Evolutionary conservation across 176 grass and related monocot genomes (phyloP), one percentile per base, ranked within the genome.

Genomic region (Sorghum bicolor): DNA sequence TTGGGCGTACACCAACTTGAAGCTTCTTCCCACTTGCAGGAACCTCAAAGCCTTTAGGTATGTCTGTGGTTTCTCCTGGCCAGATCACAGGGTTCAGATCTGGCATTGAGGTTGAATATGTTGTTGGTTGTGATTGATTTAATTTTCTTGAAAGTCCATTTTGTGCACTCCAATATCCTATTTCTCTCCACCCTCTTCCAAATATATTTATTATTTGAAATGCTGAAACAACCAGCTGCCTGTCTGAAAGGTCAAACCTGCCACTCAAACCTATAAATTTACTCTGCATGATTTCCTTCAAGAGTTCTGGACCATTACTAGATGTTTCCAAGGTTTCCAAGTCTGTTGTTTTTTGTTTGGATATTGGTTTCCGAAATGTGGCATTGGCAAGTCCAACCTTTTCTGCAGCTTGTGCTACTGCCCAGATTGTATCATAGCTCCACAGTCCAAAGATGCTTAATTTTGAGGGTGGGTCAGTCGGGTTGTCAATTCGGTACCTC

Each of bases 181-280:
- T 57, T 31, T 38, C 43, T 81, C 66, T 83, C 48, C 40, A 28
- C 1, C 64, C 58, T 64, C 25, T 67, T 34, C 83, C 79, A 3
- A 86, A 31, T 37, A 94, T 61, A 83, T 94, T 94, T 45, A 94
- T 87, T 83, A 94, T 84, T 64, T 80, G 73, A 38, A 93, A 93
- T 10, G 9, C 34, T 1, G 82, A 88, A 22, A 36, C 73, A 41
- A 79, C 57, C 76, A 92, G 78, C 39, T 92, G 87, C 30, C 85
- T 79, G 57, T 88, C 38, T 88, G 40, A 64, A 68, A 95, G 78
- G 78, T 86, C 36, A 75, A 92, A 84, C 9, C 83, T 50, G 13
- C 88, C 88, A 88, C 88, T 76, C 55, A 90, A 57, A 30, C 93
- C 93, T 80, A 45, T 68, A 78, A 95, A 90, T 76, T 69, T 88